Base-by-base conservation (phyloP, 768 basidiomycete species). In the Mycena epipterygia region DNA sequence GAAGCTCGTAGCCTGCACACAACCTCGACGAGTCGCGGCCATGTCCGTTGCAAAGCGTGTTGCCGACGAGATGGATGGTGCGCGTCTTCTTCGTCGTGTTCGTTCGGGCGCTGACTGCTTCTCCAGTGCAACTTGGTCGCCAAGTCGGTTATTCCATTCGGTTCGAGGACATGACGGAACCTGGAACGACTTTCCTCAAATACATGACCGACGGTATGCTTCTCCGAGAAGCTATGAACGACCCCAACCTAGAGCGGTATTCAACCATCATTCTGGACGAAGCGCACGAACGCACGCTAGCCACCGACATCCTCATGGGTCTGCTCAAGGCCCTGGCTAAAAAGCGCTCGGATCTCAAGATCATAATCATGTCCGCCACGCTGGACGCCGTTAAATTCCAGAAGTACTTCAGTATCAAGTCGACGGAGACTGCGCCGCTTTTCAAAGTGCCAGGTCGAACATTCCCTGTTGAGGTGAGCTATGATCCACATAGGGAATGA, bases 161-260 rank as follows among this genome's bases (percentile, higher is more conserved):
- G 79, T 99, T 99, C 80, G 97, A 99, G 81, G 98, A 99, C 79
- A 93, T 96, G 94, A 93, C 97, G 48, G 89, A 95, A 74, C 84
- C 90, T 0, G 93, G 94, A 0, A 93, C 92, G 35, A 99, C 98
- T 0, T 98, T 99, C 82, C 86, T 99, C 72, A 98, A 98, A 80
- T 99, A 99, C 84, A 98, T 99, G 97, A 99, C 98, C 19, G 98
- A 99, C 75, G 98, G 97, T 89, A 98, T 98, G 96, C 91, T 95
- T 64, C 89, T 97, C n/a, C 91, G 96, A 23, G 96, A 98, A 84
- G 96, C 96, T 6, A 99, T 98, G 97, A 95, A 97, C 81, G 97
- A 99, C 81, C 93, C 95, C 12, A 87, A 89, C 23, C 89, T 99
- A 42, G 85, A 88, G 30, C 90, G 96, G 5, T 99, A 99, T 80